Percentiles rank a stretch among this genome's conserved stretches.
Evolutionary conservation across 257 asterid genomes (phyloP).

Genomic region (Lithospermum erythrorhizon): DNA sequence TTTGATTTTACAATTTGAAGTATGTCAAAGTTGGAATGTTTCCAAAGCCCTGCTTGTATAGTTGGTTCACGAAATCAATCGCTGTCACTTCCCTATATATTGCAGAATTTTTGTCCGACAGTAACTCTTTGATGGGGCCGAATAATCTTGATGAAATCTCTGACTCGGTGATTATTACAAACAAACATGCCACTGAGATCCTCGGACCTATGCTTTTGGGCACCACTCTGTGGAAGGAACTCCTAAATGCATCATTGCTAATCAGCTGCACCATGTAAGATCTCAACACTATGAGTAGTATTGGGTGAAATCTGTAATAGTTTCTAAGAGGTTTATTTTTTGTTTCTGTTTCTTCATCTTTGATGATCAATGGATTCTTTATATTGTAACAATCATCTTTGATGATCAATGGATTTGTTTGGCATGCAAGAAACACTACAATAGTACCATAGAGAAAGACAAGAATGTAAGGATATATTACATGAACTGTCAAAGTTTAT

Average conservation of each 20-base stretch:
- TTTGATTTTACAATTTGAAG: neutral
- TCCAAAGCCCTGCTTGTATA: constrained; percentile 11
- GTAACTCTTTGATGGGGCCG: constrained; percentile 27
- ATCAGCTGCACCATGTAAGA: constrained; percentile 20
- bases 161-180: constrained; percentile 12
- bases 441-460: no score
- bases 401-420: no score
- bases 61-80: constrained; percentile 8
- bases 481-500: neutral
- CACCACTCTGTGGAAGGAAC: constrained; percentile 23
- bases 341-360: no score
- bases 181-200: constrained; percentile 29
- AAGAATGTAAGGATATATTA: no score
- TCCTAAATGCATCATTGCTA: constrained; percentile 19
- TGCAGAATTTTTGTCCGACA: constrained; percentile 27
- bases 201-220: constrained; percentile 22
- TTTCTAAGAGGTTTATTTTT: no score
- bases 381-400: no score
- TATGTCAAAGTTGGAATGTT: constrained; percentile 3
- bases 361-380: no score
- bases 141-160: constrained; percentile 1
- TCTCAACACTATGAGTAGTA: no score
- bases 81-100: constrained; percentile 14
- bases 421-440: no score
- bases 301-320: no score